Percentiles rank a stretch among this genome's conserved stretches.
These are phyloP conservation scores for Adiantum capillusveneris DNA, from an alignment of 75 land plant species.

Conservation along the genomic window DNA sequence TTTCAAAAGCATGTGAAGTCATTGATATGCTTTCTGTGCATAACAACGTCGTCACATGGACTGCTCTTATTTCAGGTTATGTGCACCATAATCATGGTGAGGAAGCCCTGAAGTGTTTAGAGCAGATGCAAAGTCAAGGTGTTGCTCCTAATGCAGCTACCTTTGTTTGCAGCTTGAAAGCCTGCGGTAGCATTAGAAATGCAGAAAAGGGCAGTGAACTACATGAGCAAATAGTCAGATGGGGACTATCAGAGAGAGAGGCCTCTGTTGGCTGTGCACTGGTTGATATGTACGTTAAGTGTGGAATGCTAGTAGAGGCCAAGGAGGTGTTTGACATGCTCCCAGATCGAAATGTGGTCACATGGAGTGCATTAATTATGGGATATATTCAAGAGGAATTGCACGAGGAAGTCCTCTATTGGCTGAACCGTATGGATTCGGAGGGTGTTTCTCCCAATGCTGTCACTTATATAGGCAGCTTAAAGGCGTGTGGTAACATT, in stretches of 20 bases:
- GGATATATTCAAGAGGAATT: not conserved
- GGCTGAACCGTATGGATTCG: too few relatives aligned
- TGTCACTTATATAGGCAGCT: too few relatives aligned
- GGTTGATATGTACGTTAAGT: constrained; percentile 7
- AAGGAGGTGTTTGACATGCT: constrained; percentile 4
- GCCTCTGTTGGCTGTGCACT: not conserved
- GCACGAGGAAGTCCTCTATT: too few relatives aligned
- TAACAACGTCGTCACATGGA: constrained; percentile 56
- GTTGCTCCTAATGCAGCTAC: too few relatives aligned
- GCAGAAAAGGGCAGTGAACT: not conserved
- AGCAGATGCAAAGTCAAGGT: not conserved
- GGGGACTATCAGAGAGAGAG: too few relatives aligned
- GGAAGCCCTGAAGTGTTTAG: constrained; percentile 8
- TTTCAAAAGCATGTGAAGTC: constrained; percentile 30
- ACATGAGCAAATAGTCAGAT: too few relatives aligned
- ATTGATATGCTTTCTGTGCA: constrained; percentile 28
- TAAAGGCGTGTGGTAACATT: too few relatives aligned
- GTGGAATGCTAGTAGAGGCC: constrained; percentile 1
- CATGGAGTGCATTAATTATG: constrained; percentile 8
- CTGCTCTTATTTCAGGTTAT: constrained; percentile 42
- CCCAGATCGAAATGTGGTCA: not conserved
- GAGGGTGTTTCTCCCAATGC: too few relatives aligned
- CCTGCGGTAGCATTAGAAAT: too few relatives aligned
- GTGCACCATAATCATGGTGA: constrained; percentile 5
- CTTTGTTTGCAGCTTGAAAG: not conserved